phyloP scores from a whole-genome alignment of 371 early-diverging fungal species.

The Mucor circinelloides region DNA sequence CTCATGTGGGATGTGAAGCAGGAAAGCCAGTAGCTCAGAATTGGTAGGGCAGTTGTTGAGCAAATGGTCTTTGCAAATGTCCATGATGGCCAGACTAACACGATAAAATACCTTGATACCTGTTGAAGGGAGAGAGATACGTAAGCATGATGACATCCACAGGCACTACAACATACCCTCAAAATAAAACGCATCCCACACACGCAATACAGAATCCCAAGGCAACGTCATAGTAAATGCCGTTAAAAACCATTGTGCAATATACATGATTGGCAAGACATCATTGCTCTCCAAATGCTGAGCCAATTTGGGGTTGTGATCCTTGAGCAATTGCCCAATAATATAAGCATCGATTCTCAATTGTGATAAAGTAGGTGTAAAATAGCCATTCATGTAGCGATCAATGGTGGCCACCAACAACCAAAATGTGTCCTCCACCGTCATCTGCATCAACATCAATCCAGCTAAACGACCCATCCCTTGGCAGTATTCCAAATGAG shows the following conservation, averaged over 20 bases:
- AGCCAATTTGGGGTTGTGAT: slow-evolving; percentile 73
- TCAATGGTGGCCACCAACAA: slow-evolving; percentile 79
- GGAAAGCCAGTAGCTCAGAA: slow-evolving; percentile 72
- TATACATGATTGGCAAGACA: slow-evolving; percentile 85
- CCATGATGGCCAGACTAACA: slow-evolving; percentile 80
- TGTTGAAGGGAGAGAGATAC: slow-evolving; percentile 13
- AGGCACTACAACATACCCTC: slow-evolving; percentile 55
- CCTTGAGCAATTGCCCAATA: slow-evolving; percentile 77
- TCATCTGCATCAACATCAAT: slow-evolving; percentile 87
- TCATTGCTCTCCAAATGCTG: slow-evolving; percentile 78
- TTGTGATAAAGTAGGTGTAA: slow-evolving; percentile 73
- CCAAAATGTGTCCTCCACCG: slow-evolving; percentile 89
- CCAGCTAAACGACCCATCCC: slow-evolving; percentile 96
- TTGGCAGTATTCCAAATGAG: slow-evolving; percentile 93
- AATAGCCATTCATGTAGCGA: slow-evolving; percentile 77
- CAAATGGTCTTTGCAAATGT: slow-evolving; percentile 66
- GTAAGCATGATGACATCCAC: not conserved
- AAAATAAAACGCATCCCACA: slow-evolving; percentile 93
- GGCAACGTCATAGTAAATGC: slow-evolving; percentile 89
- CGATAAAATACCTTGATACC: slow-evolving; percentile 86
- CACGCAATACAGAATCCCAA: slow-evolving; percentile 87
- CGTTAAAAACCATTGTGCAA: slow-evolving; percentile 94
- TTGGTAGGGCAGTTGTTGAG: slow-evolving; percentile 76
- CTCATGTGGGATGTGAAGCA: slow-evolving; percentile 84
- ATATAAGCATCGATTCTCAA: slow-evolving; percentile 83